phyloP scores from a whole-genome alignment of 2,329 filamentous ascomycete species.

The Chrysoporthe puriensis region DNA sequence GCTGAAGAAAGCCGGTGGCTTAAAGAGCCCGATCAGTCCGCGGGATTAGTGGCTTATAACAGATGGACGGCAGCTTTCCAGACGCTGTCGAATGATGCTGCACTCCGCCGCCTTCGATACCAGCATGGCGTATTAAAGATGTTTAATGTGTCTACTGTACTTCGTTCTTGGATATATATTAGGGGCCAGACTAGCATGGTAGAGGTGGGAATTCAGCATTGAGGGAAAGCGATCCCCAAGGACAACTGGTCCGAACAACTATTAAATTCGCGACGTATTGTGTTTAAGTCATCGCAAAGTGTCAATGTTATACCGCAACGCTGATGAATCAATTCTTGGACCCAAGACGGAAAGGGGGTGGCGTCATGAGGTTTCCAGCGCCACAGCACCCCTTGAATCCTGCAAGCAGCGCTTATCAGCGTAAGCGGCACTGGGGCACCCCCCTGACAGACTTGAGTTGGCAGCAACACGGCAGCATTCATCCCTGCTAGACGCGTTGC shows the following conservation, averaged over 20 bases:
- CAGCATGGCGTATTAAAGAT: slow-evolving; percentile 21
- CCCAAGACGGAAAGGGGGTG: background rate
- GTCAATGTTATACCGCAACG: background rate
- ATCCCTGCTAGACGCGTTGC: slow-evolving; percentile 13
- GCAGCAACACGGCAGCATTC: background rate
- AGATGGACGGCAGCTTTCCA: slow-evolving; percentile 1
- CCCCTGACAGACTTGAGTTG: background rate
- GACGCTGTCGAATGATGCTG: slow-evolving; percentile 17
- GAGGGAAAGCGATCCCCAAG: background rate
- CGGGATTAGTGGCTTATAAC: slow-evolving; percentile 30
- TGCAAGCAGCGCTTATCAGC: background rate
- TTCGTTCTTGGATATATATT: slow-evolving; percentile 25
- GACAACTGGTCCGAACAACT: background rate
- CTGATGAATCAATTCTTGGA: background rate
- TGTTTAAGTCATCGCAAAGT: background rate
- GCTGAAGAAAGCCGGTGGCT: slow-evolving; percentile 47
- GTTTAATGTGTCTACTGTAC: slow-evolving; percentile 11
- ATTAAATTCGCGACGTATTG: slow-evolving; percentile 7
- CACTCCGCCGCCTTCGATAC: slow-evolving; percentile 11
- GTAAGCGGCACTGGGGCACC: background rate
- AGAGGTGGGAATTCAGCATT: slow-evolving; percentile 7
- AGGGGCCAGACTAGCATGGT: slow-evolving; percentile 8
- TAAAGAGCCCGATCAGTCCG: slow-evolving; percentile 49
- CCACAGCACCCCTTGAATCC: background rate
- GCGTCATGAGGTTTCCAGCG: background rate